Conservation (phyloP, 2,329 filamentous ascomycete species). For the Clonostachys sp. region DNA sequence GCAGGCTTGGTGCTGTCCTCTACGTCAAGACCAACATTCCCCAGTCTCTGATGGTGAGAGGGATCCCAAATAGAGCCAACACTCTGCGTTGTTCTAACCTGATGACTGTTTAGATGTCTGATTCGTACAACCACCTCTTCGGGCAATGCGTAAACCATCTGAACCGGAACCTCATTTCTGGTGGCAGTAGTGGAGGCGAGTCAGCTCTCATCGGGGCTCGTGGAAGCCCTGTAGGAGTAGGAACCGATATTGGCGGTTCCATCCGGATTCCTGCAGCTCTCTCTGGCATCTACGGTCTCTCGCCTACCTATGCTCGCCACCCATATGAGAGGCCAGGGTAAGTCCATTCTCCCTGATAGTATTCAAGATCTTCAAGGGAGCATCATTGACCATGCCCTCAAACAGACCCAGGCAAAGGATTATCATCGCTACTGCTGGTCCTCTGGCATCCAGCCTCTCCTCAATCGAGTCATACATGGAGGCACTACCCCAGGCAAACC, state of each 20-base stretch:
- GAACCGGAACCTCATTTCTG: conserved; percentile 54
- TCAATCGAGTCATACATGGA: no score
- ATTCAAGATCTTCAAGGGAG: no score
- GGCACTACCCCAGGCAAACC: no score
- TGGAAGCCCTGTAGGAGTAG: conserved; percentile 31
- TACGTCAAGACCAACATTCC: conserved; percentile 70
- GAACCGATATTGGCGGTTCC: conserved; percentile 31
- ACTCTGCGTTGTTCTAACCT: conserved; percentile 36
- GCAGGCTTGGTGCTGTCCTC: conserved; percentile 56
- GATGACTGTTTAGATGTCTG: background rate
- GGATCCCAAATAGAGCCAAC: conserved; percentile 28
- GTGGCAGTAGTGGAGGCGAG: conserved; percentile 60
- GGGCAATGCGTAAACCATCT: conserved; percentile 60
- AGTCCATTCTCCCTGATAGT: no score
- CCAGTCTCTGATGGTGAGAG: conserved; percentile 36
- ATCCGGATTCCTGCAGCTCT: no score
- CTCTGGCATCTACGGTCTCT: no score
- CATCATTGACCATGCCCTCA: no score
- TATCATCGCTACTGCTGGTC: no score
- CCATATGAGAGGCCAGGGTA: no score
- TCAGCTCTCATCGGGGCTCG: conserved; percentile 31
- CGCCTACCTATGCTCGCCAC: no score
- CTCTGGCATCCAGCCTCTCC: no score
- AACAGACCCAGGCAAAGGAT: no score
- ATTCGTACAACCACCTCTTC: conserved; percentile 53